Conservation (phyloP, 768 basidiomycete genomes). For the Rhizopogon rudus region DNA sequence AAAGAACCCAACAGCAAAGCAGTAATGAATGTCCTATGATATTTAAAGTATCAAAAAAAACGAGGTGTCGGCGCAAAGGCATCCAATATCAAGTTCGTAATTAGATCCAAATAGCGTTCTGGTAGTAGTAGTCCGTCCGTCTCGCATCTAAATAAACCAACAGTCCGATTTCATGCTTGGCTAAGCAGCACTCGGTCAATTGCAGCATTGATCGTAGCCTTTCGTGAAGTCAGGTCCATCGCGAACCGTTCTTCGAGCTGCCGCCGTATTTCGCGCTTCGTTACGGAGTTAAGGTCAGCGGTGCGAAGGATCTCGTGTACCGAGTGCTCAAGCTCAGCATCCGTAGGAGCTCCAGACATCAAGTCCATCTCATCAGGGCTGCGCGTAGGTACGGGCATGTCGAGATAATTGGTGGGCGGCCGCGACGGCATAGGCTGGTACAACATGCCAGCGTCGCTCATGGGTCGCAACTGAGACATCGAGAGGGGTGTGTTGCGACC, state of each 20-base stretch:
- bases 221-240: conserved; percentile 67
- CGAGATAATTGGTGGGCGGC: conserved; percentile 73
- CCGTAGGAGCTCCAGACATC: conserved; percentile 46
- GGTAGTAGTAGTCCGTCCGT: neutral
- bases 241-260: conserved; percentile 81
- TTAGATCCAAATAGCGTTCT: conserved; percentile 3
- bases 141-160: neutral
- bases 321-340: conserved; percentile 67
- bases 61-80: neutral
- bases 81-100: neutral
- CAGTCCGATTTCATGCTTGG: conserved; percentile 26
- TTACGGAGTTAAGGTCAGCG: conserved; percentile 86
- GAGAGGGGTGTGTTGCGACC: conserved; percentile 71
- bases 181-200: conserved; percentile 69
- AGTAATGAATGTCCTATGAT: conserved; percentile 4
- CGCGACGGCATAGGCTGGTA: conserved; percentile 65
- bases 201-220: conserved; percentile 68
- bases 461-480: conserved; percentile 26
- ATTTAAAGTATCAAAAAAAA: neutral
- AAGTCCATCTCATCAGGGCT: conserved; percentile 51
- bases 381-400: conserved; percentile 57
- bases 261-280: conserved; percentile 86
- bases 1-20: neutral
- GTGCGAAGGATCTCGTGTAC: conserved; percentile 68
- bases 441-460: conserved; percentile 32